phyloP scores from a whole-genome alignment of 352 stramenopile species.

The Phytophthora megakarya region DNA sequence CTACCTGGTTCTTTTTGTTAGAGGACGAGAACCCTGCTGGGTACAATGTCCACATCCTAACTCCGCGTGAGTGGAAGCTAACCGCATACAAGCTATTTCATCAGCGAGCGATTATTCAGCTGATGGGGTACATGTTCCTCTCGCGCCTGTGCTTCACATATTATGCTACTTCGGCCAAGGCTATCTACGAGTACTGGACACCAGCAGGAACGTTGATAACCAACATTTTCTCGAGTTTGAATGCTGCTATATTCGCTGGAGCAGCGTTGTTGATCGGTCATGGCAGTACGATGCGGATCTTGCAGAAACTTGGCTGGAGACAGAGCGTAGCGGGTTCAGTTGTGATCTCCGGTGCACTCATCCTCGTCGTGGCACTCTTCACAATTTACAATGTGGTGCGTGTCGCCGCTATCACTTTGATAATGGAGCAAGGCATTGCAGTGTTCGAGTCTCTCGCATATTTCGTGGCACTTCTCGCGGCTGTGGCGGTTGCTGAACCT shows the following conservation, averaged over 20 bases:
- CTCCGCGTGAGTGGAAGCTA: conserved; percentile 14
- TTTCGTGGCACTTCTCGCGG: conserved; percentile 54
- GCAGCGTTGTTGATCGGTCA: conserved; percentile 36
- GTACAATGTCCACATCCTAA: conserved; percentile 33
- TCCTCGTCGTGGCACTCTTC: conserved; percentile 51
- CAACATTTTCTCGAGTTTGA: conserved; percentile 52
- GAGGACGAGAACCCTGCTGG: conserved; percentile 35
- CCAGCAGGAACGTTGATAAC: conserved; percentile 43
- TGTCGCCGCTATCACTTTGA: conserved; percentile 45
- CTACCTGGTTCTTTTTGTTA: conserved; percentile 45
- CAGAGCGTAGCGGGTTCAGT: conserved; percentile 41
- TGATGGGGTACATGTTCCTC: conserved; percentile 50
- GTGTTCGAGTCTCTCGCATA: conserved; percentile 60
- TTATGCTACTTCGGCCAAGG: conserved; percentile 61
- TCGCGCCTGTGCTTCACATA: conserved; percentile 59
- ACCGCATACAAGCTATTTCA: conserved; percentile 45
- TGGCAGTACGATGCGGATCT: conserved; percentile 23
- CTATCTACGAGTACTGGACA: conserved; percentile 65
- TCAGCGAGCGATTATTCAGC: conserved; percentile 45
- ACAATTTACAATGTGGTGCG: conserved; percentile 64
- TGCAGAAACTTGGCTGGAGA: conserved; percentile 41
- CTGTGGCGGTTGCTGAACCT: conserved; percentile 50
- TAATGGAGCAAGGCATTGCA: conserved; percentile 56
- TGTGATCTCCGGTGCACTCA: conserved; percentile 40
- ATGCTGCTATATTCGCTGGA: conserved; percentile 47